Evolutionary conservation across 2,329 filamentous ascomycete species (phyloP), one percentile per base, ranked within the genome.

Genomic region (Diaporthe sp.): DNA sequence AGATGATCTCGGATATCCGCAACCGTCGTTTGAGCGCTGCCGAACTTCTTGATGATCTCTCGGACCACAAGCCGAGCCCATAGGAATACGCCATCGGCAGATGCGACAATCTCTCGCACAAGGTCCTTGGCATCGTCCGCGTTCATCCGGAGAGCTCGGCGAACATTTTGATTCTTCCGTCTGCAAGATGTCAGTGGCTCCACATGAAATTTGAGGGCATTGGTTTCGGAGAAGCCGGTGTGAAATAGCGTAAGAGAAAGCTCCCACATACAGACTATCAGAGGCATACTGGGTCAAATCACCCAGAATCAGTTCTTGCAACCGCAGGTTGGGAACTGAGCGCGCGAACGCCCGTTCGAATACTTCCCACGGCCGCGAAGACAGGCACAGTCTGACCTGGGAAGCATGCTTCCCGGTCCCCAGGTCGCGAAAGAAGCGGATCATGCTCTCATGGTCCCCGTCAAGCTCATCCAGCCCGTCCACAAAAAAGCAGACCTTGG

Each of bases 31-130:
- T 51, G 44, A 55, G 63, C 66, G 3, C 61, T 27, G 4, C 75
- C 39, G 25, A 78, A 77, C 19, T 73, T 75, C 37, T 73, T 75
- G 19, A 81, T 32, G 65, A 83, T 77, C 37, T 79, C 77, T 19
- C 80, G 76, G 13, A 83, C 79, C 0, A 80, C 82, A 10, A 81
- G 74, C 7, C 74, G 71, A 1, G 79, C 76, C 79, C 79, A 81
- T 22, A 81, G 75, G 56, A 81, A 81, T 1, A 80, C 78, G 15
- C 79, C 79, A 32, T 78, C 73, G 1, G 79, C 77, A 47, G 73
- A 75, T n/a, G 74, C 37, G 13, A 77, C 72, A 7, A 77, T 76
- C 17, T 73, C 27, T 10, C 59, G n/a, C 3, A 75, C 55, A 3
- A 80, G 53, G 1, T 10, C 4, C 3, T 73, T 27, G 6, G 70